Conservation (phyloP, 2,329 filamentous ascomycete genomes). For the Parascedosporium putredinis region DNA sequence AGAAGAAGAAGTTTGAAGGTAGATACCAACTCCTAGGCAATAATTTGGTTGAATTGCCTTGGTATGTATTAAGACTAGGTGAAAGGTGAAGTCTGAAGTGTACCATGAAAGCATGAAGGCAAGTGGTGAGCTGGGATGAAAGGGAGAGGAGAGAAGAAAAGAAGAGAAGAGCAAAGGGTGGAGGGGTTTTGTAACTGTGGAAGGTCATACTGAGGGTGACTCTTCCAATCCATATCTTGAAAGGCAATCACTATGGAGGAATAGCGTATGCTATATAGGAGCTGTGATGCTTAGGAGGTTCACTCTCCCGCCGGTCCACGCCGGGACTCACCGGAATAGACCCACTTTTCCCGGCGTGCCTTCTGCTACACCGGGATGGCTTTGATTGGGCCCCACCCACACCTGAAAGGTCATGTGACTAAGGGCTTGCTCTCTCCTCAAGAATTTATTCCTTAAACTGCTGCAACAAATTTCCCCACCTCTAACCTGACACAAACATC, state of each 20-base stretch:
- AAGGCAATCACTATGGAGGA: too few relatives aligned
- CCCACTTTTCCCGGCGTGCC: background rate
- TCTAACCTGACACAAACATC: constrained; percentile 9
- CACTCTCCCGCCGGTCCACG: background rate
- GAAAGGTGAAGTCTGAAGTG: too few relatives aligned
- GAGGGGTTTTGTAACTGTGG: background rate
- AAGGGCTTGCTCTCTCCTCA: background rate
- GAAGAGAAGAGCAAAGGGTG: too few relatives aligned
- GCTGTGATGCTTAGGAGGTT: background rate
- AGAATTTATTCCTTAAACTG: background rate
- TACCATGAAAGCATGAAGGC: background rate
- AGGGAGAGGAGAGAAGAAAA: background rate
- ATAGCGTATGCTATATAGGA: background rate
- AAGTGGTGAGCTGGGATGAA: background rate
- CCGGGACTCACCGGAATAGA: background rate
- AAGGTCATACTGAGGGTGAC: background rate
- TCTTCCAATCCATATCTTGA: too few relatives aligned
- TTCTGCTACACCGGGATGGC: background rate
- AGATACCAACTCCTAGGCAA: too few relatives aligned
- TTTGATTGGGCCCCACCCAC: background rate
- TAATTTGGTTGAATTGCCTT: too few relatives aligned
- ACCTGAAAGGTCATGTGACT: background rate
- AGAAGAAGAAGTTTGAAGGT: too few relatives aligned
- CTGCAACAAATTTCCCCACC: background rate
- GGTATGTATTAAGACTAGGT: too few relatives aligned